Evolutionary conservation across 352 stramenopile genomes (phyloP), one percentile per base, ranked within the genome.

Genomic region (Lagenidium sp.): DNA sequence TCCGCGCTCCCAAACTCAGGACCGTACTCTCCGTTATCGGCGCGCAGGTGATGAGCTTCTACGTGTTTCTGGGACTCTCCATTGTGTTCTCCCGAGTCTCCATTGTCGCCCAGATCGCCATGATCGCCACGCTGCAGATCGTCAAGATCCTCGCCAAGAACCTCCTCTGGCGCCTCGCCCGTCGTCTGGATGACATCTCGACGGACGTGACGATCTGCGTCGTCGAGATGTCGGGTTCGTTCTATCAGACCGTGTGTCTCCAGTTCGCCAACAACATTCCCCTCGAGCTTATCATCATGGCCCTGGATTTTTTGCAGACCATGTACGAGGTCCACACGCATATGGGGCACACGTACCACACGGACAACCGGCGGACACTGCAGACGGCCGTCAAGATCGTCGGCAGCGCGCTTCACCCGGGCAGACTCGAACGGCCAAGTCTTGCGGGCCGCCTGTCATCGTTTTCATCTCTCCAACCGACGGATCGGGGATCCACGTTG

Each of bases 21-120:
- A 36, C 49, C 21, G 53, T 53, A 19, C 4, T 50, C 3, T 44
- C 51, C 0, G 44, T 59, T 19, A 34, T 59, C 34, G 40, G 20
- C 2, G 34, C 38, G 8, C 44, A 59, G 31, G 41, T 59, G 25
- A 11, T 16, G 13, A 30, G 53, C 20, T 53, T 53, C 30, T 59
- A 50, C 44, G 12, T 30, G 6, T 59, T 53, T 21, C 34, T 59
- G 8, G 29, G 5, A 12, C 25, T 59, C 34, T 37, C 44, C 7
- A 39, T 45, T 4, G 34, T 24, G 4, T 59, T 53, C 28, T 15
- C 44, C 4, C 31, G 36, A 24, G 18, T 48, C 2, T 15, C 18
- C 6, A 4, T 40, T n/a, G 4, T 24, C 4, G 18, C 16, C 15
- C 51, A 59, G 38, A 36, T 50, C 1, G 1, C 24, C 4, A n/a